Conservation (phyloP, 2,329 filamentous ascomycete species). For the Neophaeococcomyces mojaviensis region DNA sequence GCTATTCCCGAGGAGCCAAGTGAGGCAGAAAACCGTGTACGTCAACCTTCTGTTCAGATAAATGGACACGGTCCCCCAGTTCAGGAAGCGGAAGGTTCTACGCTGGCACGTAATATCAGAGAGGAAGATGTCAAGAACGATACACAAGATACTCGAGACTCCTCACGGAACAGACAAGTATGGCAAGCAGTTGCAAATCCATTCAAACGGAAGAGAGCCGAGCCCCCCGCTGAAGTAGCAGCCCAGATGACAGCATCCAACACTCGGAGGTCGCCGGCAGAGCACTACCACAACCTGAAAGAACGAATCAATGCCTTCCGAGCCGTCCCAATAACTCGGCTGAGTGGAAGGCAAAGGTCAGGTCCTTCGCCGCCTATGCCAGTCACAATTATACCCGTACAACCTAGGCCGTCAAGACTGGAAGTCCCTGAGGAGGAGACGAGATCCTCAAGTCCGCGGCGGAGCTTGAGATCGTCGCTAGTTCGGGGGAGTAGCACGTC, state of each 20-base stretch:
- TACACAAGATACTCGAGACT: not conserved
- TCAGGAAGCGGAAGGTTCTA: conserved; percentile 4
- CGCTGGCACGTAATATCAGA: not conserved
- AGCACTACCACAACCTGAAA: conserved; percentile 32
- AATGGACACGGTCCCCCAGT: not conserved
- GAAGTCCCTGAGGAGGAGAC: conserved; percentile 43
- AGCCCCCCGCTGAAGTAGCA: conserved; percentile 53
- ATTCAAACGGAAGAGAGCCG: conserved; percentile 51
- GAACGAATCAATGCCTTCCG: conserved; percentile 42
- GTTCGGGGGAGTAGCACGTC: not conserved
- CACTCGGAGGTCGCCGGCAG: conserved; percentile 17
- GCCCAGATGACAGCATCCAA: conserved; percentile 46
- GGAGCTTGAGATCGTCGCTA: not conserved
- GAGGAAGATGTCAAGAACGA: not conserved
- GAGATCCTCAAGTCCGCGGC: not conserved
- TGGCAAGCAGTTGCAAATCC: conserved; percentile 50
- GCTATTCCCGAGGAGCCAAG: conserved; percentile 29
- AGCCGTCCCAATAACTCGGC: conserved; percentile 40
- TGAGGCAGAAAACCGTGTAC: conserved; percentile 10
- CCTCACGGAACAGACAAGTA: conserved; percentile 24
- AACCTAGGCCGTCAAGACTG: conserved; percentile 45
- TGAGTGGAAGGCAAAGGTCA: conserved; percentile 31
- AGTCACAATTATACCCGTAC: conserved; percentile 55
- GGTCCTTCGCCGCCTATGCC: conserved; percentile 39
- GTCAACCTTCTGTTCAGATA: not conserved